Conservation (phyloP, 2,329 filamentous ascomycete genomes). For the Aschersonia sp. region DNA sequence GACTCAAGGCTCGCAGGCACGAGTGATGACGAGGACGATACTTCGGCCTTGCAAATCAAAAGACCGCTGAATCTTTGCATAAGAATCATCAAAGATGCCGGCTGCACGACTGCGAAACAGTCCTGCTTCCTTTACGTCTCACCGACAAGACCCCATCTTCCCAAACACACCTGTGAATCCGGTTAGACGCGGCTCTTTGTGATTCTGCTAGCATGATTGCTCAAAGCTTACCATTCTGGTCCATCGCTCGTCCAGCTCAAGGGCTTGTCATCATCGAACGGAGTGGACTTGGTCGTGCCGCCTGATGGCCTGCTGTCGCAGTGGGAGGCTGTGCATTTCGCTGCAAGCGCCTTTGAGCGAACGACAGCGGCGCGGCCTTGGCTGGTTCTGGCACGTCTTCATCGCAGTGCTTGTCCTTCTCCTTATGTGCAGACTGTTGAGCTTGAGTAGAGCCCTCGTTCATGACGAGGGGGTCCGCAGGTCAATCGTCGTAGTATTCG, state of each 20-base stretch:
- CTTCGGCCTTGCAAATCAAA: too few species aligned
- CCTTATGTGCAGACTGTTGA: slow-evolving; percentile 29
- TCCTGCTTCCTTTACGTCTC: too few species aligned
- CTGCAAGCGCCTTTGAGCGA: slow-evolving; percentile 31
- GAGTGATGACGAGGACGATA: too few species aligned
- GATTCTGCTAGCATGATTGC: too few species aligned
- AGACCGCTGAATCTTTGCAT: too few species aligned
- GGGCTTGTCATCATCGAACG: slow-evolving; percentile 51
- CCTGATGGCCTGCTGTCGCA: slow-evolving; percentile 30
- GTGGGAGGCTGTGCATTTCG: slow-evolving; percentile 30
- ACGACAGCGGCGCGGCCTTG: slow-evolving; percentile 29
- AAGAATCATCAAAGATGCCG: too few species aligned
- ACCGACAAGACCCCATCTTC: too few species aligned
- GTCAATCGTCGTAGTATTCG: slow-evolving; percentile 92
- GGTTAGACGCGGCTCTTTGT: too few species aligned
- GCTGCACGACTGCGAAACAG: too few species aligned
- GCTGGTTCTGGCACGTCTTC: slow-evolving; percentile 26
- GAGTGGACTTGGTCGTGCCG: slow-evolving; percentile 51
- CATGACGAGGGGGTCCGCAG: slow-evolving; percentile 70
- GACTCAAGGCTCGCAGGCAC: too few species aligned
- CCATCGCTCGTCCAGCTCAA: slow-evolving; percentile 28
- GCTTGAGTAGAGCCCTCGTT: slow-evolving; percentile 73
- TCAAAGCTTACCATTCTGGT: slow-evolving; percentile 13
- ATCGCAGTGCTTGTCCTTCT: slow-evolving; percentile 23
- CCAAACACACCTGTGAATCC: too few species aligned